Evolutionary conservation across 2,329 filamentous ascomycete species (phyloP).

Genomic region (Botrytis sinoallii): DNA sequence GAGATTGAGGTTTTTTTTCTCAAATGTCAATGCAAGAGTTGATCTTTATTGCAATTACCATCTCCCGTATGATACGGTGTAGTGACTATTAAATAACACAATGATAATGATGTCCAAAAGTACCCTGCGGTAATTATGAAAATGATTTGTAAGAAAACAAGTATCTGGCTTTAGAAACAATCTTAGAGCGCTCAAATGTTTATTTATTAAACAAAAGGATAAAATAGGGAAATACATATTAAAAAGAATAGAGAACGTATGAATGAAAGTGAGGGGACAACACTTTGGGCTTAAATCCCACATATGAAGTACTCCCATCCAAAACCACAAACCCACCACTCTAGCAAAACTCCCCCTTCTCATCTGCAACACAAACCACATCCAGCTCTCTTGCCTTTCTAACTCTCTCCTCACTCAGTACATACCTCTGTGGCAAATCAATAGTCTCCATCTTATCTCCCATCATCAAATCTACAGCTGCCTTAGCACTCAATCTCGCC

Average conservation of each 20-base stretch:
- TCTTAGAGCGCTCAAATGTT: not conserved
- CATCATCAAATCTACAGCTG: constrained; percentile 59
- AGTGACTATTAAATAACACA: not conserved
- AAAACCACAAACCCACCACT: not conserved
- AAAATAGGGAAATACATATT: not conserved
- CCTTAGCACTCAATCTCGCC: constrained; percentile 63
- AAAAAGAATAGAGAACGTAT: not conserved
- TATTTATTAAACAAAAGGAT: not conserved
- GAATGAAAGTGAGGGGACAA: not conserved
- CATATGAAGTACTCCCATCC: not conserved
- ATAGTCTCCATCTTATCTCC: constrained; percentile 42
- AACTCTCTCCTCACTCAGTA: constrained; percentile 28
- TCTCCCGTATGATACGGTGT: not conserved
- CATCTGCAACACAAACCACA: constrained; percentile 32
- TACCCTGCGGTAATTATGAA: not conserved
- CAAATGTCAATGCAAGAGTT: not conserved
- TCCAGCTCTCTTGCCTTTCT: constrained; percentile 28
- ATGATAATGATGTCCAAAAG: not conserved
- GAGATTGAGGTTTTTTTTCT: not conserved
- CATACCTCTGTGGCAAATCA: constrained; percentile 45
- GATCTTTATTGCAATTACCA: not conserved
- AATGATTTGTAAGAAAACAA: not conserved
- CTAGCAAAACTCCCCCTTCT: constrained; percentile 18
- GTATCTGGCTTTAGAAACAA: not conserved
- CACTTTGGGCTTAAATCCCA: not conserved